Conservation (phyloP, 441 rosid genomes). For the Populus hybrid region DNA sequence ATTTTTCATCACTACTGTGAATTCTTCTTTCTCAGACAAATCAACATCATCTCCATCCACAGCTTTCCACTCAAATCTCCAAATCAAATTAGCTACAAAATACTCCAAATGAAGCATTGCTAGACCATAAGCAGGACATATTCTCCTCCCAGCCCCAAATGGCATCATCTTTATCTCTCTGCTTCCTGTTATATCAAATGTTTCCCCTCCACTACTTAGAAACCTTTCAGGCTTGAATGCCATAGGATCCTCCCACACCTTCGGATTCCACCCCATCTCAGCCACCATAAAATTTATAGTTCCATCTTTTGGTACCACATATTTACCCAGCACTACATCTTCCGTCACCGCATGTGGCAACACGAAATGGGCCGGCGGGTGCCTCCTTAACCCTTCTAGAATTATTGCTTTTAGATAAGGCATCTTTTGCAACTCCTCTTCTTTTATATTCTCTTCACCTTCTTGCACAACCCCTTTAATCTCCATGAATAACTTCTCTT, state of each 20-base stretch:
- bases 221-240: background rate
- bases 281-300: background rate
- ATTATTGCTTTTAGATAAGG: background rate
- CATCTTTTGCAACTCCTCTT: background rate
- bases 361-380: background rate
- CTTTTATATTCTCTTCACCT: background rate
- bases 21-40: background rate
- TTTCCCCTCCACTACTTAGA: background rate
- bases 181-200: background rate
- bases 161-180: background rate
- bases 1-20: background rate
- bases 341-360: background rate
- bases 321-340: background rate
- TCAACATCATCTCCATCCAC: background rate
- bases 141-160: background rate
- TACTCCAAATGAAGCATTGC: background rate
- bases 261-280: background rate
- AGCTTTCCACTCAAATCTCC: conserved; percentile 2
- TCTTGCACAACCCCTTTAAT: background rate
- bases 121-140: background rate
- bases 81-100: background rate
- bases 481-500: background rate
- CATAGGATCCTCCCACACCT: background rate
- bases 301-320: background rate
- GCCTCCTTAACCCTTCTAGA: background rate